Percentiles rank a stretch among this genome's conserved stretches.
phyloP scores from a whole-genome alignment of 768 basidiomycete genomes.

The Psilocybe subaeruginosa region DNA sequence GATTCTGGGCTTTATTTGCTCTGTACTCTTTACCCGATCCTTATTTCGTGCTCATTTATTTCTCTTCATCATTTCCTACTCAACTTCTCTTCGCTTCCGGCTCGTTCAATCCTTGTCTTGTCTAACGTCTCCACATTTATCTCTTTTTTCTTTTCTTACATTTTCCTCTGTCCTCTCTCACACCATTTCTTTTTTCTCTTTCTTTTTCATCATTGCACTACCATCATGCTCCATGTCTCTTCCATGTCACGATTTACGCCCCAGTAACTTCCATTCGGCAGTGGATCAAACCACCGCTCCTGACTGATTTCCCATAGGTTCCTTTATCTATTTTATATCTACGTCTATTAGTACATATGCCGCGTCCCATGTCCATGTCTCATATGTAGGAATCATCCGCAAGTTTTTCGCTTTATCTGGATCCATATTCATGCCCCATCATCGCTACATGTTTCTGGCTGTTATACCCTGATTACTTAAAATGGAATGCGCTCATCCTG shows the following conservation, averaged over 20 bases:
- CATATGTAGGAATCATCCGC: slow-evolving; percentile 20
- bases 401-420: slow-evolving; percentile 4
- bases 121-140: slow-evolving; percentile 8
- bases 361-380: slow-evolving; percentile 23
- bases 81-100: slow-evolving; percentile 2
- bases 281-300: slow-evolving; percentile 24
- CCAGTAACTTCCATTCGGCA: slow-evolving; percentile 14
- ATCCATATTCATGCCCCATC: background rate
- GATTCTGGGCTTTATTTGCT: slow-evolving; percentile 12
- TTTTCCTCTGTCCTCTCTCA: slow-evolving; percentile 20
- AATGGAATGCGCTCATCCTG: slow-evolving; percentile 3
- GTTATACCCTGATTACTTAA: slow-evolving; percentile 2
- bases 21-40: slow-evolving; percentile 16
- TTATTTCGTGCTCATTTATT: slow-evolving; percentile 24
- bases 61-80: slow-evolving; percentile 21
- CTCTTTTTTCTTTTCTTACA: slow-evolving; percentile 11
- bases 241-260: slow-evolving; percentile 27
- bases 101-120: slow-evolving; percentile 15
- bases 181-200: slow-evolving; percentile 18
- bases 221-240: slow-evolving; percentile 25
- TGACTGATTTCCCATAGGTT: slow-evolving; percentile 27
- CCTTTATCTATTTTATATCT: slow-evolving; percentile 48
- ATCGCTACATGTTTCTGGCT: slow-evolving; percentile 14
- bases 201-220: slow-evolving; percentile 23
- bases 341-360: slow-evolving; percentile 41